Base-by-base conservation (phyloP, 192 early-diverging fungal genomes). In the Endogone sp. region DNA sequence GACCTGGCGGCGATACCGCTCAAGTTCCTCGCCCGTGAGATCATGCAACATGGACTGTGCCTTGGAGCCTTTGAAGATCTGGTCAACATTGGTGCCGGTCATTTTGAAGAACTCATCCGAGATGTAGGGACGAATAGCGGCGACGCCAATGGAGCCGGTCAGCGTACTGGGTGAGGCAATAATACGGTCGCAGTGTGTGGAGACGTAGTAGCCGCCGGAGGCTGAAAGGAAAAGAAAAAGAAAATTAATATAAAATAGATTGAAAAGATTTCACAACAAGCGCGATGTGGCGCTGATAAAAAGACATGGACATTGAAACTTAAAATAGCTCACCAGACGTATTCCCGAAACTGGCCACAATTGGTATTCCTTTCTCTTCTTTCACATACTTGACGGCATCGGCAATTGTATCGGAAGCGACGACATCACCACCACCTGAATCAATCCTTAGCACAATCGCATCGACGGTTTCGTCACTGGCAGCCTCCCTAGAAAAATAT, bases 101-200 rank as follows among this genome's bases (percentile, higher is more conserved):
- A 76, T 64, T 63, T 86, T 85, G 61, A 89, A 81, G 57, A 86
- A 72, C 75, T 85, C 80, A 10, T 64, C 63, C 2, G 88, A 83
- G 56, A 91, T 66, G 25, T 78, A 73, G 2, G 90, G 90, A 26
- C 81, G 64, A 59, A 84, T 60, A 0, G 84, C 60, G 0, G 89
- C 90, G 1, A 92, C 90, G 27, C 91, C 91, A 61, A 92, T 92
- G 32, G 86, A 87, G 44, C 91, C 91, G 4, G 91, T 92, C 4
- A 92, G 75, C 2, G 89, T 91, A 3, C 79, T 82, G 2, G 90
- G 89, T 55, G 71, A 76, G 25, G 85, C 86, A 58, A 90, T 71
- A 37, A 92, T 92, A 28, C 79, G 77, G 49, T 78, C 72, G 60
- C 84, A 87, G 22, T 79, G 74, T 2, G 84, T 71, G 2, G 86